These are phyloP conservation scores for Beverwykella pulmonaria DNA, from an alignment of 495 filamentous ascomycete genomes.

Conservation along the genomic window DNA sequence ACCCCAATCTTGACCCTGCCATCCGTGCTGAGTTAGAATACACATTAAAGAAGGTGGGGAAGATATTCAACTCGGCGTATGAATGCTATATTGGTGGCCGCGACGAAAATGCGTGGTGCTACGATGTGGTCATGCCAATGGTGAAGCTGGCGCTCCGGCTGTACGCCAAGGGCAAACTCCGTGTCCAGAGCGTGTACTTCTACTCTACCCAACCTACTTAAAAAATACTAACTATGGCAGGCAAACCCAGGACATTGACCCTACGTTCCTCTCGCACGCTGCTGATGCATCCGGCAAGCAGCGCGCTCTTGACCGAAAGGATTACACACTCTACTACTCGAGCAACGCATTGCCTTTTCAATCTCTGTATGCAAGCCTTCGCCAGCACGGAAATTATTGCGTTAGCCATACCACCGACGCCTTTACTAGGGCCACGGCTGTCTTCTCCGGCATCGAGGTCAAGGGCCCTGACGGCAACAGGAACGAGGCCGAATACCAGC, in stretches of 20 bases:
- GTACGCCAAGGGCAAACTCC: not conserved
- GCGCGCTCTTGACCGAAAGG: too few species aligned
- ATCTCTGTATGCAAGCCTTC: not conserved
- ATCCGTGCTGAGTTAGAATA: not conserved
- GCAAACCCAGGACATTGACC: slow-evolving; percentile 13
- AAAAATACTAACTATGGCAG: not conserved
- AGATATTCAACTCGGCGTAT: not conserved
- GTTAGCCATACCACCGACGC: not conserved
- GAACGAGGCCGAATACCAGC: slow-evolving; percentile 7
- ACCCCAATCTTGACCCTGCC: too few species aligned
- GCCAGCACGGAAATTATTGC: not conserved
- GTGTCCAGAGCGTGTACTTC: slow-evolving; percentile 15
- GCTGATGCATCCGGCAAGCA: too few species aligned
- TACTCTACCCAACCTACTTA: not conserved
- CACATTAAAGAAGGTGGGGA: slow-evolving; percentile 11
- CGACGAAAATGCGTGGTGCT: slow-evolving; percentile 21
- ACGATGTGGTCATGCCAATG: slow-evolving; percentile 8
- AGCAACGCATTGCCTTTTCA: not conserved
- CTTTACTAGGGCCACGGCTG: not conserved
- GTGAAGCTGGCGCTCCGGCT: slow-evolving; percentile 3
- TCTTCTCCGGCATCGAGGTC: not conserved
- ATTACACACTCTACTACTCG: slow-evolving; percentile 14
- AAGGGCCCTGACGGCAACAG: not conserved
- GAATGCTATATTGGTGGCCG: not conserved
- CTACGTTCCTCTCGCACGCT: slow-evolving; percentile 1